phyloP scores from a whole-genome alignment of 495 filamentous ascomycete species.

The Trichoderma parareesei region DNA sequence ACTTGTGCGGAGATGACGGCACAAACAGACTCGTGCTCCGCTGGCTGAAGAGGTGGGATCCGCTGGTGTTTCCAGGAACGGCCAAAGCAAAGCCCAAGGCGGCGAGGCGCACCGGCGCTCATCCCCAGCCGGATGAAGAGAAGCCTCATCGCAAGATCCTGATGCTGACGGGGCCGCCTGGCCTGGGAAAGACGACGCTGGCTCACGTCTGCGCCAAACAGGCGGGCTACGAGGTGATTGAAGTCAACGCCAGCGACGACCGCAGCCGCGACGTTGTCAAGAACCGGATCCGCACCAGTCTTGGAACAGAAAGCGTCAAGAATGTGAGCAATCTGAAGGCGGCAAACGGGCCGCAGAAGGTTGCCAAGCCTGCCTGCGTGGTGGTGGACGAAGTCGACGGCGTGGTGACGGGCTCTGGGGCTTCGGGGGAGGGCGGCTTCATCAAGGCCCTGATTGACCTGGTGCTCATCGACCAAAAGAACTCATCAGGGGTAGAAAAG shows the following conservation, averaged over 20 bases:
- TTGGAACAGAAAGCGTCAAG: slow-evolving; percentile 88
- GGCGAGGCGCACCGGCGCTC: slow-evolving; percentile 25
- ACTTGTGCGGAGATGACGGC: slow-evolving; percentile 87
- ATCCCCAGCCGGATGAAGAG: slow-evolving; percentile 48
- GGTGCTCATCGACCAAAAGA: slow-evolving; percentile 76
- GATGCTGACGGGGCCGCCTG: slow-evolving; percentile 81
- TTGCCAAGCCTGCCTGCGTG: slow-evolving; percentile 83
- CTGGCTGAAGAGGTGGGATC: slow-evolving; percentile 93
- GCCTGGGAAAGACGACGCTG: slow-evolving; percentile 90
- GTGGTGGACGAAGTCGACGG: slow-evolving; percentile 96
- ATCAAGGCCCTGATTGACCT: slow-evolving; percentile 91
- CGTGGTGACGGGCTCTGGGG: slow-evolving; percentile 70
- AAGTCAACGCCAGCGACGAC: slow-evolving; percentile 82
- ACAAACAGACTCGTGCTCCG: slow-evolving; percentile 86
- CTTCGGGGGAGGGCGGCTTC: slow-evolving; percentile 69
- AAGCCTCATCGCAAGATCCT: slow-evolving; percentile 75
- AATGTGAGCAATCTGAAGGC: slow-evolving; percentile 60
- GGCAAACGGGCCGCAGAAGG: slow-evolving; percentile 52
- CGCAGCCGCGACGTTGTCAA: slow-evolving; percentile 72
- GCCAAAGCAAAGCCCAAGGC: slow-evolving; percentile 42
- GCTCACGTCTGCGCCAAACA: slow-evolving; percentile 94
- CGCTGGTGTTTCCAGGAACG: slow-evolving; percentile 76
- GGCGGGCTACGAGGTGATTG: slow-evolving; percentile 89
- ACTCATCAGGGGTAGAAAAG: slow-evolving; percentile 41
- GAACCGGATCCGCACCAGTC: slow-evolving; percentile 75